These are phyloP conservation scores for Mrakia gelida DNA, from an alignment of 768 basidiomycete genomes.

Conservation along the genomic window DNA sequence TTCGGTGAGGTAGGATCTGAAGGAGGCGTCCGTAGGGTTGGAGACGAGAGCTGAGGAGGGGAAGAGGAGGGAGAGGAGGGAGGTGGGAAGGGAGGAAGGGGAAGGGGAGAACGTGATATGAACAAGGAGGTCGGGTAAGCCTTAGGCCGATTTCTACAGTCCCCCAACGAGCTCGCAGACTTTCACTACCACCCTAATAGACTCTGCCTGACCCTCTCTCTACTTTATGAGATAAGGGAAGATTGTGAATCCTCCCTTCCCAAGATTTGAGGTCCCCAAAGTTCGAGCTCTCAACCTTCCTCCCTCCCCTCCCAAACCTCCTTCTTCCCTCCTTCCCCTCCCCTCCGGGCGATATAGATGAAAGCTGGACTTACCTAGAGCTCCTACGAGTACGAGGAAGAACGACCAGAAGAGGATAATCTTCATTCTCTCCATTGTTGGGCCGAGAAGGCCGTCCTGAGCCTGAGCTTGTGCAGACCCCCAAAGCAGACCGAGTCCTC, in stretches of 20 bases:
- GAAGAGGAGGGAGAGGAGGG: not conserved
- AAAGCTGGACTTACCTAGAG: slow-evolving; percentile 1
- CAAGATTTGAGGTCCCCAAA: no score
- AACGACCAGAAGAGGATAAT: slow-evolving; percentile 12
- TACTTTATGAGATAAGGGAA: not conserved
- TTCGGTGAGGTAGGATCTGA: slow-evolving; percentile 92
- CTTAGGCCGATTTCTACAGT: not conserved
- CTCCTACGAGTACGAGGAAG: not conserved
- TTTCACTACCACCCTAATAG: not conserved
- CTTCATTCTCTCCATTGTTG: slow-evolving; percentile 10
- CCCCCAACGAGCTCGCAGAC: not conserved
- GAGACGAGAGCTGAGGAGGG: slow-evolving; percentile 73
- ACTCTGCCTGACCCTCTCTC: not conserved
- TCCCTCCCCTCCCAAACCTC: not conserved
- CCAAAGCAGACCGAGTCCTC: not conserved
- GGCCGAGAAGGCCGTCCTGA: not conserved
- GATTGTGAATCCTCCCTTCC: no score
- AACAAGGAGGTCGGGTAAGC: not conserved
- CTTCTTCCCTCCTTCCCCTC: not conserved
- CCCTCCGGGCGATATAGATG: not conserved
- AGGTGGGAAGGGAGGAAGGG: not conserved
- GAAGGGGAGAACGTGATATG: not conserved
- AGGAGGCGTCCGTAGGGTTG: slow-evolving; percentile 89
- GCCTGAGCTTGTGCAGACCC: not conserved
- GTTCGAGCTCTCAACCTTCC: not conserved